A percentile compares a stretch with the other conserved stretches of the same genome.
phyloP scores from a whole-genome alignment of 1,139 yeast genomes.

The Pichia sp. region DNA sequence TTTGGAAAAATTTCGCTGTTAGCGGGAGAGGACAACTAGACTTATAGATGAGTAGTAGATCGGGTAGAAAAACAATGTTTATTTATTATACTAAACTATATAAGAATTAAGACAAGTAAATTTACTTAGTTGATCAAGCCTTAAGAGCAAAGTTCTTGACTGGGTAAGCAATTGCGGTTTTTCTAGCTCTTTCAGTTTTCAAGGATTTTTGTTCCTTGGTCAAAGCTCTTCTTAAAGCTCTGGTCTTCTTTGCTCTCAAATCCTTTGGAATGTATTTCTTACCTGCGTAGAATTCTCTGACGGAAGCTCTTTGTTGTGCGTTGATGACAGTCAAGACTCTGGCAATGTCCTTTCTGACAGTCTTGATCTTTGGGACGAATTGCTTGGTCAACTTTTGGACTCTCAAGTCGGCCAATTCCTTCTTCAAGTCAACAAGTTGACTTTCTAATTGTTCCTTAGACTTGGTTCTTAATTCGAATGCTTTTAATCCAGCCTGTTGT shows the following conservation, averaged over 20 bases:
- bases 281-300: conserved; percentile 92
- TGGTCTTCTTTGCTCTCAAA: conserved; percentile 98
- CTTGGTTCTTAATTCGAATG: conserved; percentile 96
- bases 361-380: conserved; percentile 90
- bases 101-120: conserved; percentile 8
- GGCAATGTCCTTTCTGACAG: conserved; percentile 98
- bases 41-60: background rate
- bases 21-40: background rate
- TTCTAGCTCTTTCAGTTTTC: conserved; percentile 84
- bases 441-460: conserved; percentile 94
- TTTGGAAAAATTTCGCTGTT: background rate
- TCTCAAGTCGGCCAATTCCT: conserved; percentile 93
- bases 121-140: conserved; percentile 56
- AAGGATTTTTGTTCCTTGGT: conserved; percentile 79
- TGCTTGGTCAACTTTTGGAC: conserved; percentile 93
- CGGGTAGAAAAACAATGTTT: conserved; percentile 3
- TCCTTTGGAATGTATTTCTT: conserved; percentile 98
- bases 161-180: conserved; percentile 94
- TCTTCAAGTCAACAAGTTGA: conserved; percentile 94
- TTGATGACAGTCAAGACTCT: conserved; percentile 96
- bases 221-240: conserved; percentile 98
- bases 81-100: conserved; percentile 9
- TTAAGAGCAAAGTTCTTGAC: conserved; percentile 97
- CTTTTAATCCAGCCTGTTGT: conserved; percentile 71
- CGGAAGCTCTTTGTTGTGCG: conserved; percentile 94